These are phyloP conservation scores for Microbotryomycetes sp. DNA, from an alignment of 1,284 basidiomycete genomes.

Conservation along the genomic window DNA sequence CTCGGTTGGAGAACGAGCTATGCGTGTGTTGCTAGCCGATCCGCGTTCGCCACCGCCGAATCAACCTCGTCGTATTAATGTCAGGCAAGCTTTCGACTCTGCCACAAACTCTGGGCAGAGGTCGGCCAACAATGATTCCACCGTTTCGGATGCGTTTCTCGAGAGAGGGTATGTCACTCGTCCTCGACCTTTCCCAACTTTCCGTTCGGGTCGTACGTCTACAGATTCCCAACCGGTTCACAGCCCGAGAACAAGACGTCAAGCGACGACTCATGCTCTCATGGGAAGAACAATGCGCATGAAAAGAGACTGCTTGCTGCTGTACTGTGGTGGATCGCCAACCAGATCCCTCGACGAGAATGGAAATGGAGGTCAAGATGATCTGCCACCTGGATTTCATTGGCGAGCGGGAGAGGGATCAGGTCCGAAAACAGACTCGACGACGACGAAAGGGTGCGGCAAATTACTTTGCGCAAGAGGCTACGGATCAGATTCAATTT, in stretches of 20 bases:
- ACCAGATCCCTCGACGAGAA: neutral
- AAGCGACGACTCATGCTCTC: constrained; percentile 10
- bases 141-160: neutral
- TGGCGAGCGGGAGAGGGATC: neutral
- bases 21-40: neutral
- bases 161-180: neutral
- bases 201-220: neutral
- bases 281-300: constrained; percentile 14
- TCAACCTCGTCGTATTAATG: neutral
- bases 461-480: constrained; percentile 15
- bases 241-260: neutral
- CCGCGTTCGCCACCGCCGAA: neutral
- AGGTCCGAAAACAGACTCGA: neutral
- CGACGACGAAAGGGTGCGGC: constrained; percentile 12
- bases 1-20: neutral
- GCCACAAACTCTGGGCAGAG: neutral
- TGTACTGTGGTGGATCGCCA: constrained; percentile 18
- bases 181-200: neutral
- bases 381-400: neutral
- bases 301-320: constrained; percentile 9
- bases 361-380: neutral
- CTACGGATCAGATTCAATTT: constrained; percentile 5
- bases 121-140: neutral
- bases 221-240: neutral
- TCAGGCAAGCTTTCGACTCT: neutral